Conservation (phyloP, 495 filamentous ascomycete species). For the Jackrogersella multiformis region DNA sequence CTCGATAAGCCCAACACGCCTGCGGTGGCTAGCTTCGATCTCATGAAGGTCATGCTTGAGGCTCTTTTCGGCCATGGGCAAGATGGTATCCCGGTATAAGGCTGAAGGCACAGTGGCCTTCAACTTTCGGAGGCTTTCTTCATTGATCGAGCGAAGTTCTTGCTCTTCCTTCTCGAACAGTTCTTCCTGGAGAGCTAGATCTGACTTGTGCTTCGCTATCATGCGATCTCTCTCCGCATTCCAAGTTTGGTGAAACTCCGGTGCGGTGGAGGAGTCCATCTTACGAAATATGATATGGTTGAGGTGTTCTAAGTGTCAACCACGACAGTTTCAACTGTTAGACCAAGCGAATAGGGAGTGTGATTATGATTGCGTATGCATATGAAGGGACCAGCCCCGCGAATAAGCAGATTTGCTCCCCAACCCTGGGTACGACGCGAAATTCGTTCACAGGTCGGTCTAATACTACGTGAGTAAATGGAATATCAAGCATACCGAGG, state of each 20-base stretch:
- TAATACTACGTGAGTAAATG: too few species aligned
- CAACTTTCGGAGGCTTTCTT: slow-evolving; percentile 4
- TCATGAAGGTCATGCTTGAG: slow-evolving; percentile 15
- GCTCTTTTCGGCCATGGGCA: slow-evolving; percentile 29
- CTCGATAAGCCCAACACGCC: background rate
- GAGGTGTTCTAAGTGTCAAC: background rate
- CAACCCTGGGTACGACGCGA: too few species aligned
- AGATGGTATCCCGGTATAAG: slow-evolving; percentile 17
- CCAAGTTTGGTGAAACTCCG: slow-evolving; percentile 7
- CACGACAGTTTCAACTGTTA: background rate
- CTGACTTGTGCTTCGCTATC: background rate
- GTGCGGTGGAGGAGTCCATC: slow-evolving; percentile 22
- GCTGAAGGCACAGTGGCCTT: slow-evolving; percentile 1
- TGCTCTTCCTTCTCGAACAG: slow-evolving; percentile 9
- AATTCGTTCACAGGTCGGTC: too few species aligned
- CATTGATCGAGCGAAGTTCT: background rate
- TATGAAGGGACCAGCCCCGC: background rate
- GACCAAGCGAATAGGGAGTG: background rate
- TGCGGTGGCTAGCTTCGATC: background rate
- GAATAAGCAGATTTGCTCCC: too few species aligned
- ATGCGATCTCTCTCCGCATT: slow-evolving; percentile 1
- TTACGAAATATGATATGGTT: background rate
- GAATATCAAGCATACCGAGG: too few species aligned
- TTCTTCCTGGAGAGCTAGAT: slow-evolving; percentile 9
- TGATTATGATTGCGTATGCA: background rate